phyloP scores from a whole-genome alignment of 2,329 filamentous ascomycete species.

The Alternaria sp. region DNA sequence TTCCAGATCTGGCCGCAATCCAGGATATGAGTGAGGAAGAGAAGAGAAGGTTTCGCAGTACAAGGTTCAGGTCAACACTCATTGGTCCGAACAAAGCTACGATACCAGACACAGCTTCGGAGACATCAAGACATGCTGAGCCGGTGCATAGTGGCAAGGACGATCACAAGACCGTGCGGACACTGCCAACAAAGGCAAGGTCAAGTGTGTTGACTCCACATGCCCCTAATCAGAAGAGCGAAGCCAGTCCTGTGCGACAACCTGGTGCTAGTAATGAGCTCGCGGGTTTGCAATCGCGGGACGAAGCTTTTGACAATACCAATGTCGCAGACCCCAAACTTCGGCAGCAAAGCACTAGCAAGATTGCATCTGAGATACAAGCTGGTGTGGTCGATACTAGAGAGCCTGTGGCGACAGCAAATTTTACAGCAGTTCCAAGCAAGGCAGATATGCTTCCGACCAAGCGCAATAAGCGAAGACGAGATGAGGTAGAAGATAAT shows the following conservation, averaged over 20 bases:
- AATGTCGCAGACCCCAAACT: not conserved
- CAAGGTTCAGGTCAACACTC: not conserved
- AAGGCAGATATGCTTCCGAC: not conserved
- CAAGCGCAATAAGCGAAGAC: not conserved
- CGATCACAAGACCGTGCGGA: not conserved
- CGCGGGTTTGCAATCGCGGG: not conserved
- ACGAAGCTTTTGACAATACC: not conserved
- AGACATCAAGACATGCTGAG: not conserved
- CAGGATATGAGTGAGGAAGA: conserved; percentile 5
- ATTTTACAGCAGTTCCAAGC: not conserved
- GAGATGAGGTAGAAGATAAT: not conserved
- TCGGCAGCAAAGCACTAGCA: not conserved
- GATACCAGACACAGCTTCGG: not conserved
- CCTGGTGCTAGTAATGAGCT: not conserved
- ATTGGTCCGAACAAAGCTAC: not conserved
- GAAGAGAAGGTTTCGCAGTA: not conserved
- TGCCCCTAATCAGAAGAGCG: not conserved
- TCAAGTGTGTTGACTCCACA: not conserved
- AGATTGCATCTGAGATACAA: not conserved
- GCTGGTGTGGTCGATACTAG: not conserved
- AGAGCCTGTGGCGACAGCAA: not conserved
- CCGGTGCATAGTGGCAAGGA: not conserved
- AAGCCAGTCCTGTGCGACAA: not conserved
- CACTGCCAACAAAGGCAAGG: not conserved
- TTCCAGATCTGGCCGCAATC: not conserved